Conservation (phyloP, 352 stramenopile species). For the Phytophthora kernoviae region DNA sequence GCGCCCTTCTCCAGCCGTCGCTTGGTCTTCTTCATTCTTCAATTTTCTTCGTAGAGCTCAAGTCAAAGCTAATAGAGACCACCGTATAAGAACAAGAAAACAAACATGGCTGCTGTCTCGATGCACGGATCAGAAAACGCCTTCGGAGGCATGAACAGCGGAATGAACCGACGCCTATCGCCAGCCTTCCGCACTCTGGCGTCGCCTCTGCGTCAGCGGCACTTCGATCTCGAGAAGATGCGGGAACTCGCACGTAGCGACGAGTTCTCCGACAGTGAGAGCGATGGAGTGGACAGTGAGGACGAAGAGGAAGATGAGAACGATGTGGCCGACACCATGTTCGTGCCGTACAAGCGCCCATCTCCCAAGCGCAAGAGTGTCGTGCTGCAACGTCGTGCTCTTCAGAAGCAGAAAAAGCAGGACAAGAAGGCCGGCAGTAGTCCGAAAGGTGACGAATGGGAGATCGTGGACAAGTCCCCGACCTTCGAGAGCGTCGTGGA, state of each 20-base stretch:
- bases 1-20: conserved; percentile 23
- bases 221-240: conserved; percentile 66
- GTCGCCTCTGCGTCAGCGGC: conserved; percentile 50
- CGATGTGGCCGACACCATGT: conserved; percentile 55
- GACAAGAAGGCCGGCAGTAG: conserved; percentile 42
- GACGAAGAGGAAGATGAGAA: conserved; percentile 49
- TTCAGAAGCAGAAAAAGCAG: conserved; percentile 35
- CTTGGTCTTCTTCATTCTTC: conserved; percentile 23
- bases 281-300: conserved; percentile 69
- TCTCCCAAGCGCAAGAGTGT: conserved; percentile 34
- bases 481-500: conserved; percentile 65
- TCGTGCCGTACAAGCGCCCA: conserved; percentile 53
- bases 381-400: conserved; percentile 16
- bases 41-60: conserved; percentile 29
- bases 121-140: conserved; percentile 54
- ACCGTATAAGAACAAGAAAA: conserved; percentile 1
- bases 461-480: conserved; percentile 78
- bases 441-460: conserved; percentile 76
- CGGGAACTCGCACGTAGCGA: conserved; percentile 73
- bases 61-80: conserved; percentile 8
- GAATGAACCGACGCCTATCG: conserved; percentile 46
- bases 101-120: conserved; percentile 61
- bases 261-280: conserved; percentile 86
- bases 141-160: conserved; percentile 50
- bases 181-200: conserved; percentile 59